Conservation (phyloP, 2,329 filamentous ascomycete species). For the Pyricularia pennisetigena region DNA sequence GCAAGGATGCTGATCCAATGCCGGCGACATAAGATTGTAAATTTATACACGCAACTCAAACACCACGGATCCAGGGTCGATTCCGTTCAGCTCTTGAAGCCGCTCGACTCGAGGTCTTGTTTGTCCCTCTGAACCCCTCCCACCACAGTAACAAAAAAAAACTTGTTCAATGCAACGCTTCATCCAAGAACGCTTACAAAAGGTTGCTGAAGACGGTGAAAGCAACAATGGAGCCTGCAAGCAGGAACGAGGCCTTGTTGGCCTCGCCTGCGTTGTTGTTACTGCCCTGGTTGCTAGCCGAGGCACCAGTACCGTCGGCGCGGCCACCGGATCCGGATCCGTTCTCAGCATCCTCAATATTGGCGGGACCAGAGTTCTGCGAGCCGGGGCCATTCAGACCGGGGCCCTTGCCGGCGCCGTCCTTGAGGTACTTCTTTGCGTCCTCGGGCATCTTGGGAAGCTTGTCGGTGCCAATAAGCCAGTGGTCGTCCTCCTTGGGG, state of each 20-base stretch:
- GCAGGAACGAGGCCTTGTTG: slow-evolving; percentile 20
- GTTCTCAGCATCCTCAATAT: slow-evolving; percentile 29
- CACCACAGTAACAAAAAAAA: not conserved
- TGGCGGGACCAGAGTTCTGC: slow-evolving; percentile 38
- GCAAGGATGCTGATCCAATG: not conserved
- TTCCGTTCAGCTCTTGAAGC: not conserved
- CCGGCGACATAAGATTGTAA: not conserved
- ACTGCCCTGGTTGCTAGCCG: slow-evolving; percentile 21
- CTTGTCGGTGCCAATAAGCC: slow-evolving; percentile 39
- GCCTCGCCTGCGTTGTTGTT: slow-evolving; percentile 19
- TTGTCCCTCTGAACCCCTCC: not conserved
- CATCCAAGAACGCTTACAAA: slow-evolving; percentile 18
- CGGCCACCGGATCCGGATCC: slow-evolving; percentile 27
- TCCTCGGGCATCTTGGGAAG: slow-evolving; percentile 41
- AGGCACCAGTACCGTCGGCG: slow-evolving; percentile 22
- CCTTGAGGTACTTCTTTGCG: slow-evolving; percentile 42
- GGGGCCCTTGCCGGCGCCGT: slow-evolving; percentile 42
- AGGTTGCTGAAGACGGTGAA: slow-evolving; percentile 26
- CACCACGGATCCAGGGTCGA: not conserved
- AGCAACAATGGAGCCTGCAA: slow-evolving; percentile 23
- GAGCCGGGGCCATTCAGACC: slow-evolving; percentile 44
- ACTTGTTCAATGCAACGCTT: not conserved
- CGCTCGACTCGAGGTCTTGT: not conserved
- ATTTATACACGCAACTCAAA: not conserved
- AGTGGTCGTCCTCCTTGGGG: slow-evolving; percentile 36